These are phyloP conservation scores for Aureobasidium sp. DNA, from an alignment of 2,329 filamentous ascomycete species.

Conservation along the genomic window DNA sequence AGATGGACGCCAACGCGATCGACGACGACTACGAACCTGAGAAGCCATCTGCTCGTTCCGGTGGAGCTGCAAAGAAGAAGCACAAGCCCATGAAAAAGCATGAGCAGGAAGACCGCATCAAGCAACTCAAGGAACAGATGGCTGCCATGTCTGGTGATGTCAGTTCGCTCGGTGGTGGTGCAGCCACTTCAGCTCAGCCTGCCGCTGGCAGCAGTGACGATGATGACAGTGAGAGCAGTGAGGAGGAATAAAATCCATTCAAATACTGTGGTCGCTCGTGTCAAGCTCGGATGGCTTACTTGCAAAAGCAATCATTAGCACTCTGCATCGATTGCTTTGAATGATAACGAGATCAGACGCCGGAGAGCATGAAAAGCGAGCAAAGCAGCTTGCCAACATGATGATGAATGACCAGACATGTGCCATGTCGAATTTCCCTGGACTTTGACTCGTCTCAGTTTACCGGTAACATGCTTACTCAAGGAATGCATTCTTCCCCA, in stretches of 20 bases:
- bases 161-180: neutral
- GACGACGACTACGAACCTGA: conserved; percentile 47
- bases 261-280: neutral
- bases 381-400: conserved; percentile 3
- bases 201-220: conserved; percentile 43
- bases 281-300: neutral
- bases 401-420: conserved; percentile 10
- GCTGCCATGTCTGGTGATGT: conserved; percentile 24
- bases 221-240: conserved; percentile 45
- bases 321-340: conserved; percentile 1
- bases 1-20: conserved; percentile 32
- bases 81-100: conserved; percentile 71
- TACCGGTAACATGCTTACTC: conserved; percentile 7
- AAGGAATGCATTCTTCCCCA: conserved; percentile 4
- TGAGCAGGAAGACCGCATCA: conserved; percentile 63
- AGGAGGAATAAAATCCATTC: conserved; percentile 33
- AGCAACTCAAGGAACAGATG: conserved; percentile 55
- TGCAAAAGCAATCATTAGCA: neutral
- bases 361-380: conserved; percentile 6
- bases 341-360: conserved; percentile 13
- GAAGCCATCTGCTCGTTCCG: conserved; percentile 31
- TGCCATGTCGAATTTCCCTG: neutral
- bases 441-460: neutral
- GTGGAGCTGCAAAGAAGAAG: conserved; percentile 55
- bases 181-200: conserved; percentile 10